phyloP scores from a whole-genome alignment of 2,329 filamentous ascomycete species.

The Fonsecaea pedrosoi region DNA sequence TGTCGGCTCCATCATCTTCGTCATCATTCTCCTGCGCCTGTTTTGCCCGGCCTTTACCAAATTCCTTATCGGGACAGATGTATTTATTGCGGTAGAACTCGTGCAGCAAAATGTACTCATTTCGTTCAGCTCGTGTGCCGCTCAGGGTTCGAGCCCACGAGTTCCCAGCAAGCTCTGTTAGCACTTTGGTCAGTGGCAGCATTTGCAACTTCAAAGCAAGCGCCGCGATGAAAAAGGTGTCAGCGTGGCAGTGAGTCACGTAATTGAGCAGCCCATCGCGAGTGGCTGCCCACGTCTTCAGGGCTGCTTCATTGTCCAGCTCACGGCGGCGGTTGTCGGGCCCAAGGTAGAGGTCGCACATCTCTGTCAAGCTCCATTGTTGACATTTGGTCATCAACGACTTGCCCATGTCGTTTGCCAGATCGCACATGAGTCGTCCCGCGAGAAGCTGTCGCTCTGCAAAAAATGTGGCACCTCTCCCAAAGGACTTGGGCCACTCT shows the following conservation, averaged over 20 bases:
- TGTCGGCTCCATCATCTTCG: conserved; percentile 69
- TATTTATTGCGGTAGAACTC: conserved; percentile 97
- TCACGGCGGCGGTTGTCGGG: conserved; percentile 76
- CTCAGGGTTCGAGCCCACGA: conserved; percentile 97
- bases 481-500: conserved; percentile 86
- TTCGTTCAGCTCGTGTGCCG: conserved; percentile 93
- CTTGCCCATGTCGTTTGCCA: conserved; percentile 96
- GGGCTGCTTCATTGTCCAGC: conserved; percentile 82
- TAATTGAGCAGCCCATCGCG: conserved; percentile 91
- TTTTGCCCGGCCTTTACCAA: conserved; percentile 75
- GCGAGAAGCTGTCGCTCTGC: conserved; percentile 88
- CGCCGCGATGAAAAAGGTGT: conserved; percentile 95
- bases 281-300: conserved; percentile 84
- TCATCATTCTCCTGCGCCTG: conserved; percentile 73
- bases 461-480: conserved; percentile 87
- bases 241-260: conserved; percentile 88
- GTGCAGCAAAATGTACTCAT: conserved; percentile 98
- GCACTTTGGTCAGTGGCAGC: conserved; percentile 88
- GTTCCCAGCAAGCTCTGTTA: conserved; percentile 96
- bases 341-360: conserved; percentile 88
- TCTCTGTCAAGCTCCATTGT: conserved; percentile 96
- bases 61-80: conserved; percentile 95
- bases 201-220: conserved; percentile 88
- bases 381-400: conserved; percentile 97
- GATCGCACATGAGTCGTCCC: conserved; percentile 87